A percentile compares a stretch with the other conserved stretches of the same genome.
Conservation (phyloP, 2,329 filamentous ascomycete genomes). For the Sporothrix brunneoviolacea region DNA sequence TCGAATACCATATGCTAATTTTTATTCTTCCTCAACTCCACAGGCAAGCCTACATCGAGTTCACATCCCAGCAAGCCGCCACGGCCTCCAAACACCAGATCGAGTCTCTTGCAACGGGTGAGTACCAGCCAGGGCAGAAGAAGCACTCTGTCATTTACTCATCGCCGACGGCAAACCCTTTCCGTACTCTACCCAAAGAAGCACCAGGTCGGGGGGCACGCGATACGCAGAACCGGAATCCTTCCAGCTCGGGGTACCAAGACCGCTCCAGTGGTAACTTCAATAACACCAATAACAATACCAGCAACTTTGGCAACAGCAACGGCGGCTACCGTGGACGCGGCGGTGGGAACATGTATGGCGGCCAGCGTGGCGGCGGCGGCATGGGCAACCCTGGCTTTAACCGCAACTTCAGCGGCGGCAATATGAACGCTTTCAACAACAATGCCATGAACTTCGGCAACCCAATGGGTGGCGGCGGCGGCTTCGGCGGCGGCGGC, state of each 20-base stretch:
- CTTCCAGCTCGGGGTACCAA: slow-evolving; percentile 41
- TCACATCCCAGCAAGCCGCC: slow-evolving; percentile 74
- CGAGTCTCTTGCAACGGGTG: slow-evolving; percentile 53
- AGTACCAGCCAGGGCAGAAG: slow-evolving; percentile 52
- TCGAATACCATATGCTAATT: slow-evolving; percentile 13
- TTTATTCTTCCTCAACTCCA: neutral
- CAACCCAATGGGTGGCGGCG: slow-evolving; percentile 43
- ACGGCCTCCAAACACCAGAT: slow-evolving; percentile 79
- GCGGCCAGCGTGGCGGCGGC: slow-evolving; percentile 32
- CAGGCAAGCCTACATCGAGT: slow-evolving; percentile 76
- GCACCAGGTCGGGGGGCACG: slow-evolving; percentile 64
- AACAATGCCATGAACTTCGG: slow-evolving; percentile 25
- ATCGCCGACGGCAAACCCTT: slow-evolving; percentile 72
- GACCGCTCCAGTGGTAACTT: slow-evolving; percentile 40
- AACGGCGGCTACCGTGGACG: slow-evolving; percentile 16
- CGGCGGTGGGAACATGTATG: slow-evolving; percentile 19
- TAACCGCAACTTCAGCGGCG: slow-evolving; percentile 39
- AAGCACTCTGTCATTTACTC: slow-evolving; percentile 70
- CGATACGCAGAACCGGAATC: slow-evolving; percentile 50
- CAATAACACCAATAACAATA: slow-evolving; percentile 40
- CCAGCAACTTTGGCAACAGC: slow-evolving; percentile 23
- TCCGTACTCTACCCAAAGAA: slow-evolving; percentile 86
- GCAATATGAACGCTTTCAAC: slow-evolving; percentile 31
- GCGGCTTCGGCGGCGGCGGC: slow-evolving; percentile 34
- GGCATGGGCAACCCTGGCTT: slow-evolving; percentile 29